Evolutionary conservation across 2,329 filamentous ascomycete genomes (phyloP).

Genomic region (Zalaria obscura): DNA sequence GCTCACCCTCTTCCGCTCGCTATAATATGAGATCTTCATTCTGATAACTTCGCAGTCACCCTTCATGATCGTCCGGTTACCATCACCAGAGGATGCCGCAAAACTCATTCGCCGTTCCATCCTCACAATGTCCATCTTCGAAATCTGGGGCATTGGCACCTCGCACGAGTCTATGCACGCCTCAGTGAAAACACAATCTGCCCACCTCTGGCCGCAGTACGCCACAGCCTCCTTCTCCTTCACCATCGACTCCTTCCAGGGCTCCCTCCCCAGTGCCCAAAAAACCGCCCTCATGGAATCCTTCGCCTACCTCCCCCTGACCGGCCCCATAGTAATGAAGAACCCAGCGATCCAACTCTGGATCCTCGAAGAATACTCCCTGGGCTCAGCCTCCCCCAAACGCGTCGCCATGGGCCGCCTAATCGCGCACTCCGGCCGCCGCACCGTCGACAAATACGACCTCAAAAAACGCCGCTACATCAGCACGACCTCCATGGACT

Average conservation of each 20-base stretch:
- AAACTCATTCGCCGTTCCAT: slow-evolving; percentile 63
- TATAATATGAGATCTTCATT: not conserved
- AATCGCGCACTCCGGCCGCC: slow-evolving; percentile 51
- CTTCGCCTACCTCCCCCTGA: slow-evolving; percentile 65
- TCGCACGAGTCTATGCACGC: slow-evolving; percentile 56
- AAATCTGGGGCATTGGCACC: slow-evolving; percentile 67
- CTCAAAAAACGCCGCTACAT: slow-evolving; percentile 91
- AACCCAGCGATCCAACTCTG: slow-evolving; percentile 61
- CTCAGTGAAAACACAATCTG: slow-evolving; percentile 44
- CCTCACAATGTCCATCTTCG: slow-evolving; percentile 69
- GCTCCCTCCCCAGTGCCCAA: slow-evolving; percentile 47
- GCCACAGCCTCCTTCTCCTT: slow-evolving; percentile 63
- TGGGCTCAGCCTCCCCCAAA: slow-evolving; percentile 39
- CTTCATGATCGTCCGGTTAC: slow-evolving; percentile 62
- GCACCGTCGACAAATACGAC: slow-evolving; percentile 60
- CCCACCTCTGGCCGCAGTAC: slow-evolving; percentile 54
- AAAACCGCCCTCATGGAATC: slow-evolving; percentile 68
- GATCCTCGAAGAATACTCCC: slow-evolving; percentile 66
- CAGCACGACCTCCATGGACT: slow-evolving; percentile 93
- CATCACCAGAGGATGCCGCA: slow-evolving; percentile 51
- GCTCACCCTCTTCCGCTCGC: not conserved
- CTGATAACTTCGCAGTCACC: slow-evolving; percentile 50
- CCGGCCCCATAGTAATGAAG: slow-evolving; percentile 65
- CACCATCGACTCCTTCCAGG: slow-evolving; percentile 67
- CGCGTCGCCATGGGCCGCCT: slow-evolving; percentile 59